A percentile compares a stretch with the other conserved stretches of the same genome.
Conservation (phyloP, 805 yeast genomes). For the Lipomyces anomalus region DNA sequence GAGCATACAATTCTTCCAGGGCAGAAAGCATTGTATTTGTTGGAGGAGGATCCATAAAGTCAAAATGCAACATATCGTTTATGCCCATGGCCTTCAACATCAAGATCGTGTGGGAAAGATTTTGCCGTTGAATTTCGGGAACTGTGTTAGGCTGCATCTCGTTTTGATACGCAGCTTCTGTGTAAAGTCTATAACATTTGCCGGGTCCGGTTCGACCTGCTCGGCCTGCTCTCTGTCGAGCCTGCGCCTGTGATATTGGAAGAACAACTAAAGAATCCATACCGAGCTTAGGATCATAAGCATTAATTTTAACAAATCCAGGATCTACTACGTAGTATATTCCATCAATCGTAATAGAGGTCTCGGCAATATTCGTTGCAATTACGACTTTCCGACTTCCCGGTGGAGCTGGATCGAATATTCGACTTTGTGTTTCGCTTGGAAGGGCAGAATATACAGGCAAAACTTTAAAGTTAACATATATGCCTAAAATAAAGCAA, state of each 20-base stretch:
- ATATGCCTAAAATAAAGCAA: too few species aligned
- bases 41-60: slow-evolving; percentile 87
- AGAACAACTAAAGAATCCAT: slow-evolving; percentile 81
- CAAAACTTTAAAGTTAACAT: too few species aligned
- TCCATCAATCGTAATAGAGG: slow-evolving; percentile 95
- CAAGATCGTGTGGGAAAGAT: slow-evolving; percentile 69
- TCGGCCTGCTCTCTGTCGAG: slow-evolving; percentile 94
- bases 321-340: slow-evolving; percentile 90
- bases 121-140: slow-evolving; percentile 88
- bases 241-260: slow-evolving; percentile 92
- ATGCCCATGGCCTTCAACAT: slow-evolving; percentile 78
- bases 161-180: slow-evolving; percentile 71
- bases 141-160: slow-evolving; percentile 76
- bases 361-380: slow-evolving; percentile 96
- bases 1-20: slow-evolving; percentile 70
- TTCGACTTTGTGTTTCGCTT: slow-evolving; percentile 68
- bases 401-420: slow-evolving; percentile 82
- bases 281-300: slow-evolving; percentile 79
- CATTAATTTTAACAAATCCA: slow-evolving; percentile 89
- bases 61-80: slow-evolving; percentile 72
- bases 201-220: slow-evolving; percentile 99
- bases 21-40: slow-evolving; percentile 66
- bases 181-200: slow-evolving; percentile 81
- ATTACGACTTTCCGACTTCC: slow-evolving; percentile 77
- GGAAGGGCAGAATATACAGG: slow-evolving; percentile 93